Base-by-base conservation (phyloP, 2,329 filamentous ascomycete genomes). In the Chaetomium sp. region DNA sequence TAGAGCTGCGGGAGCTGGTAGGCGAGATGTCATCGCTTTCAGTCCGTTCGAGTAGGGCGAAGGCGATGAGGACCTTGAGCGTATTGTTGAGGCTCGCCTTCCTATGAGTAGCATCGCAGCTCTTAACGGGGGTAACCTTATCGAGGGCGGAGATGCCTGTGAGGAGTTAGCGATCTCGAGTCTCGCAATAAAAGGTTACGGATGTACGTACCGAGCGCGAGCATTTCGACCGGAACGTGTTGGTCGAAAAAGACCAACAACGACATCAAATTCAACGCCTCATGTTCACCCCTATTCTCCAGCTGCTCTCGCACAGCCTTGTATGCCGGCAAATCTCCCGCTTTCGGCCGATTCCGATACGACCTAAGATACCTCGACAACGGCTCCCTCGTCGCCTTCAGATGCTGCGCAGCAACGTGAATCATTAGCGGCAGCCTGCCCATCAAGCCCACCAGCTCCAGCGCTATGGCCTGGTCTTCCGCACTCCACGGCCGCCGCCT, bases 341-440 rank as follows among this genome's bases (percentile, higher is more conserved):
- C 80, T 66, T 83, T 84, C 6, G 84, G 82, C 51, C 85, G 82
- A 1, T 80, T 83, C 47, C 81, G 78, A 64, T 85, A 87, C 1
- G 82, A 82, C 65, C 81, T 80, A n/a, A 87, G 76, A 66, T 88
- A 90, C 67, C 81, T 85, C 0, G 84, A 82, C 3, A 90, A 77
- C 0, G 87, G 85, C 67, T 88, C 87, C 21, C 81, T 78, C 0
- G 85, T 87, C 2, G 83, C 82, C 62, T 84, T 87, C 16, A 90
- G 77, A 38, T 87, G 82, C 67, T 86, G 83, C 0, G 86, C 86
- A 1, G 88, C 85, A 0, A 87, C 85, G 69, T 90, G 87, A 23
- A 91, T 88, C 67, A 89, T 89, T 7, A 90, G 77, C 0, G 89
- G 88, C 16, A 91, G 77, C 62, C 85, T 83, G 25, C 86, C 86